Conservation (phyloP, 2,329 filamentous ascomycete species). For the Curvularia verruculosa region DNA sequence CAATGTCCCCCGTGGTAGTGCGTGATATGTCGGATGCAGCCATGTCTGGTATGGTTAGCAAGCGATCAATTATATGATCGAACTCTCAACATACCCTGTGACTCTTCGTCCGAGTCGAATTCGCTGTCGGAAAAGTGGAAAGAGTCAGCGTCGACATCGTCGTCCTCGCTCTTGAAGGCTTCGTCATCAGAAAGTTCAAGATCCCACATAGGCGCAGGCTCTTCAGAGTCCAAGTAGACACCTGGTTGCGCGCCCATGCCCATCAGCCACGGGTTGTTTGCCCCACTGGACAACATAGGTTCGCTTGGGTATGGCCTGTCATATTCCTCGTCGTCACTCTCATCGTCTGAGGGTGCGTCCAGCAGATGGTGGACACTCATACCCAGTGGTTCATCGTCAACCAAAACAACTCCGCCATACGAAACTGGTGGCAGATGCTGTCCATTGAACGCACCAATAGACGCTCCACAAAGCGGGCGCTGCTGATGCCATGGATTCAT, state of each 20-base stretch:
- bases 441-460: constrained; percentile 88
- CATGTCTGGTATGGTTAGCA: constrained; percentile 22
- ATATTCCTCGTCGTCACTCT: constrained; percentile 53
- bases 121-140: constrained; percentile 66
- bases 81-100: constrained; percentile 23
- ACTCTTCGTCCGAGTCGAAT: constrained; percentile 42
- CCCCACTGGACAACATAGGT: constrained; percentile 53
- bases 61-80: background rate
- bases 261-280: constrained; percentile 44
- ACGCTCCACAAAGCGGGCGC: constrained; percentile 81
- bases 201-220: constrained; percentile 41
- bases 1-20: constrained; percentile 68
- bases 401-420: constrained; percentile 83
- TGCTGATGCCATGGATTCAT: constrained; percentile 79
- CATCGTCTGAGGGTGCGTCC: constrained; percentile 66
- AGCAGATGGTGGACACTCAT: constrained; percentile 99
- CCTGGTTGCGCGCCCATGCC: constrained; percentile 46
- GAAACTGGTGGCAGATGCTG: constrained; percentile 89
- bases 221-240: constrained; percentile 38
- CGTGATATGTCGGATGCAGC: constrained; percentile 37
- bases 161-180: constrained; percentile 50
- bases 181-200: constrained; percentile 62
- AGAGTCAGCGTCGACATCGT: constrained; percentile 41
- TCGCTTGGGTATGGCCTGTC: constrained; percentile 34
- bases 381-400: constrained; percentile 84